Evolutionary conservation across 352 stramenopile species (phyloP).

Genomic region (Globisporangium acanthophoron): DNA sequence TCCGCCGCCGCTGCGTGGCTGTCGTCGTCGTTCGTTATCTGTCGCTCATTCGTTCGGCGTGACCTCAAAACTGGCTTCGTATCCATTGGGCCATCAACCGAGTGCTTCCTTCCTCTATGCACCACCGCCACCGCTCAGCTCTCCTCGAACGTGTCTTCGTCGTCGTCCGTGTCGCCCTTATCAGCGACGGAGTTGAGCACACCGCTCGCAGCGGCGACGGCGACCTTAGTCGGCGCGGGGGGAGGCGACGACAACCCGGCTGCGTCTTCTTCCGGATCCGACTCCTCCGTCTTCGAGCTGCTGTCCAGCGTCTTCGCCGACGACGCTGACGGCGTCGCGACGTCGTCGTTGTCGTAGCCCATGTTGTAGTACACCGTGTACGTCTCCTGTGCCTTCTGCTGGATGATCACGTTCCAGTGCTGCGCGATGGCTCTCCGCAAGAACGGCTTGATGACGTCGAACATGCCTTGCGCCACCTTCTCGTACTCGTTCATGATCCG

Average conservation of each 20-base stretch:
- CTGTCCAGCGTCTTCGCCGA: conserved; percentile 34
- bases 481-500: conserved; percentile 90
- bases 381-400: conserved; percentile 81
- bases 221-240: neutral
- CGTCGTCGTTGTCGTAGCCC: conserved; percentile 79
- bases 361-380: conserved; percentile 90
- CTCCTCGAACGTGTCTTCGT: conserved; percentile 18
- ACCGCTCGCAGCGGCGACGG: too few species aligned
- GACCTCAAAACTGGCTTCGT: conserved; percentile 11
- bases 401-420: conserved; percentile 83
- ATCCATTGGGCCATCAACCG: neutral
- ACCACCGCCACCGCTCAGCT: conserved; percentile 5
- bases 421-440: conserved; percentile 39
- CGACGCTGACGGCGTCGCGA: conserved; percentile 22
- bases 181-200: neutral
- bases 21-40: neutral
- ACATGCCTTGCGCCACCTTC: conserved; percentile 80
- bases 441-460: conserved; percentile 76
- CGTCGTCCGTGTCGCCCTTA: conserved; percentile 14
- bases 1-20: neutral
- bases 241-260: neutral
- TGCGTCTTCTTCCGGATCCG: conserved; percentile 39
- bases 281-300: conserved; percentile 52
- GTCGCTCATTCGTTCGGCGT: neutral
- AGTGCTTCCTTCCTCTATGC: conserved; percentile 7